A percentile compares a stretch with the other conserved stretches of the same genome.
Conservation (phyloP, 768 basidiomycete species). For the Rhodosporidiobolus sp. region DNA sequence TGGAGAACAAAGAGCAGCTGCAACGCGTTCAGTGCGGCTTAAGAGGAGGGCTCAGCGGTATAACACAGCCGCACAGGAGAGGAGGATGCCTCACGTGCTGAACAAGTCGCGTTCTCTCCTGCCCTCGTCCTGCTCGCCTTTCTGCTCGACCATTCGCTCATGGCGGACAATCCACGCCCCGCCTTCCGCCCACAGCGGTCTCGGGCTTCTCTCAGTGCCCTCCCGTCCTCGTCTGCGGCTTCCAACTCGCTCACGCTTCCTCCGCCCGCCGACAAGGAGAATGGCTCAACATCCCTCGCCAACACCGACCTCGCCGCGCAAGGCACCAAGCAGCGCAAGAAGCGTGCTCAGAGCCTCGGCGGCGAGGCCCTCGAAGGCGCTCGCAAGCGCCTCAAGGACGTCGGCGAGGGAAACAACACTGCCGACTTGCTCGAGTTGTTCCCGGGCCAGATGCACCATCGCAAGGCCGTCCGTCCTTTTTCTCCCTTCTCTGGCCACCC, state of each 20-base stretch:
- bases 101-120: no score
- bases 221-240: not conserved
- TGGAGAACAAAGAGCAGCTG: no score
- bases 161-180: not conserved
- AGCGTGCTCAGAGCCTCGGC: constrained; percentile 39
- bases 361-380: constrained; percentile 37
- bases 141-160: not conserved
- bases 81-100: not conserved
- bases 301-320: not conserved
- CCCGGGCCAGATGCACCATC: constrained; percentile 29
- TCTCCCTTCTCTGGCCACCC: no score
- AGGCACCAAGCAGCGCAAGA: constrained; percentile 21
- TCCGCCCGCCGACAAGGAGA: constrained; percentile 21
- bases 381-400: constrained; percentile 13
- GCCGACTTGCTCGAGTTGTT: constrained; percentile 22
- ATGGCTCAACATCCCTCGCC: constrained; percentile 14
- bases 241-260: not conserved
- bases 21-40: no score
- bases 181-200: constrained; percentile 4
- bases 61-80: no score
- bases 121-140: not conserved
- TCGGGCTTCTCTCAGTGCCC: not conserved
- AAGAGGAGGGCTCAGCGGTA: no score
- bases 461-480: constrained; percentile 19
- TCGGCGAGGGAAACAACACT: constrained; percentile 5